Evolutionary conservation across 352 stramenopile genomes (phyloP), one percentile per base, ranked within the genome.

Genomic region (Pythium phragmiticola): DNA sequence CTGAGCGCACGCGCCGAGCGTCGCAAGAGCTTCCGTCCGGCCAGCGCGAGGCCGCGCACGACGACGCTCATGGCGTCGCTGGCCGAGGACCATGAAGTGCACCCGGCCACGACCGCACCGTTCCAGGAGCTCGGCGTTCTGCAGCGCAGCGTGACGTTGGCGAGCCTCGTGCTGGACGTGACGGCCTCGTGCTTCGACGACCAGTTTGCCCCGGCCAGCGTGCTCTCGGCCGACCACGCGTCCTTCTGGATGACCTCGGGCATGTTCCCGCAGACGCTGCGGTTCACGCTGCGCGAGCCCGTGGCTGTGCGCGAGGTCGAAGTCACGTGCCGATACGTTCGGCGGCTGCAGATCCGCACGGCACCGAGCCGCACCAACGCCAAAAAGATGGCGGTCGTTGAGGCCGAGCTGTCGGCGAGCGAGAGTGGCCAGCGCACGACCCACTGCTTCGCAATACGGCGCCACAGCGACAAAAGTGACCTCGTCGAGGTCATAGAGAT

Each of bases 241-340:
- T 82, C 73, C 8, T 82, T 84, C 54, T 94, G 84, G 84, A 76
- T 94, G 48, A 86, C 78, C 2, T 82, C 71, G 49, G 83, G 81
- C 12, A 78, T 92, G 70, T 92, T 80, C 58, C 85, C 83, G 13
- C 85, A 92, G 59, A 80, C 91, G 34, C 68, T 94, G 21, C 72
- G 76, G 17, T 73, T 94, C 43, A 70, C 80, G 12, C 55, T 94
- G 47, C 74, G 79, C 11, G 78, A 92, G 42, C 79, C 81, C 12
- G 79, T 85, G 52, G 71, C 69, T 5, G 70, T 94, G 16, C 62
- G 56, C 9, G 68, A 71, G 26, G 68, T 92, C n/a, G 85, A 94
- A 47, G 73, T 94, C 41, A 89, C 82, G 21, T 92, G 76, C 55
- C 75, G 77, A 16, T 75, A 89, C 61, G 63, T 90, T 34, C 80